phyloP scores from a whole-genome alignment of 495 filamentous ascomycete species.

The Hamigera avellanea region DNA sequence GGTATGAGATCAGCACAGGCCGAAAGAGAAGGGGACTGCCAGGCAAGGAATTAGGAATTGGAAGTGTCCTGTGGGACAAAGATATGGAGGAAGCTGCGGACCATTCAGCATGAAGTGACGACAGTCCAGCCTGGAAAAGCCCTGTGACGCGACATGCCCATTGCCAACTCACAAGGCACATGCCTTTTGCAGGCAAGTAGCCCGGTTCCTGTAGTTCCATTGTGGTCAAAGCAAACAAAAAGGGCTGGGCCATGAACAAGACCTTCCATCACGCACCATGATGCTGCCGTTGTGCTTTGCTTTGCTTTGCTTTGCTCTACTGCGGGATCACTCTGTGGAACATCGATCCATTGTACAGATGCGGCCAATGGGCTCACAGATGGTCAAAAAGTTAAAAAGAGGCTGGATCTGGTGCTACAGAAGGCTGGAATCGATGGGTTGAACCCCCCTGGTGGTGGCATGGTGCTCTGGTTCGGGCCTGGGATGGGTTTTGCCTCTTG shows the following conservation, averaged over 20 bases:
- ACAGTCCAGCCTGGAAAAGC: slow-evolving; percentile 3
- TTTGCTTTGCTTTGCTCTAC: slow-evolving; percentile 8
- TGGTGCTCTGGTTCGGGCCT: no score
- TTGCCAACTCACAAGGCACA: slow-evolving; percentile 14
- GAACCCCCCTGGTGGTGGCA: background rate
- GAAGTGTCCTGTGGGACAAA: slow-evolving; percentile 2
- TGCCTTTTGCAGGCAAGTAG: background rate
- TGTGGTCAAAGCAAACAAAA: background rate
- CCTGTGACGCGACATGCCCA: slow-evolving; percentile 6
- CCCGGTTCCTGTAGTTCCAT: background rate
- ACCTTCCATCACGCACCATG: background rate
- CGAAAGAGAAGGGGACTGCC: slow-evolving; percentile 1
- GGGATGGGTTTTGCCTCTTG: background rate
- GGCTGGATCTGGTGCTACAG: slow-evolving; percentile 12
- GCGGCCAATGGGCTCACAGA: slow-evolving; percentile 6
- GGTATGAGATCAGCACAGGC: background rate
- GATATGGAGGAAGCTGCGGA: slow-evolving; percentile 1
- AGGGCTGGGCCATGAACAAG: background rate
- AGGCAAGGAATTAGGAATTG: background rate
- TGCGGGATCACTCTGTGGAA: slow-evolving; percentile 8
- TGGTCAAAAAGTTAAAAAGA: slow-evolving; percentile 1
- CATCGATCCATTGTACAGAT: slow-evolving; percentile 8
- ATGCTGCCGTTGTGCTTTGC: slow-evolving; percentile 3
- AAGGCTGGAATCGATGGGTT: background rate
- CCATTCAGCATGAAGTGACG: background rate